These are phyloP conservation scores for Vinca minor DNA, from an alignment of 257 asterid species.

Conservation along the genomic window DNA sequence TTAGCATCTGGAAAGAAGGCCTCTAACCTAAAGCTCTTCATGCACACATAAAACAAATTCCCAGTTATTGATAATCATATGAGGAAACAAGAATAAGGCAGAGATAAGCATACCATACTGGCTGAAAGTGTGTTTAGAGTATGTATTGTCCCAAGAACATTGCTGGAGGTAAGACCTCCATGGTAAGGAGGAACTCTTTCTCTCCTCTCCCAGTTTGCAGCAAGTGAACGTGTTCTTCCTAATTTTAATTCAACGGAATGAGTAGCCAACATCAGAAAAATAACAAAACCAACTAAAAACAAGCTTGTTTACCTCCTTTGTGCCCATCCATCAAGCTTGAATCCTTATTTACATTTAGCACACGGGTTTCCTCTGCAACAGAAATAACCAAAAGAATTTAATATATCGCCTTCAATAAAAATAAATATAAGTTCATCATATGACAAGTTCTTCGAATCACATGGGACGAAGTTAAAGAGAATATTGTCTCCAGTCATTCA, in stretches of 20 bases:
- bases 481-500: no score
- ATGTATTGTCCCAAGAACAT: slow-evolving; percentile 33
- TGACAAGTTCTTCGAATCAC: slow-evolving; percentile 7
- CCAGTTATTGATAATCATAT: background rate
- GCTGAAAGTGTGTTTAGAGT: slow-evolving; percentile 29
- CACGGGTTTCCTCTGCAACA: slow-evolving; percentile 45
- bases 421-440: slow-evolving; percentile 2
- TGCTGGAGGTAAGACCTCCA: slow-evolving; percentile 44
- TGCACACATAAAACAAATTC: background rate
- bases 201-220: slow-evolving; percentile 63
- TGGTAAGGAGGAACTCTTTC: slow-evolving; percentile 49
- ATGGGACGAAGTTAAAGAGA: no score
- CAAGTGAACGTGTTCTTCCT: slow-evolving; percentile 48
- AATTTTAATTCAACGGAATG: slow-evolving; percentile 18
- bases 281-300: slow-evolving; percentile 2
- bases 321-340: slow-evolving; percentile 45
- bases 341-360: slow-evolving; percentile 41
- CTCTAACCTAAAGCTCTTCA: background rate
- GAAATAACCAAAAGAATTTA: background rate
- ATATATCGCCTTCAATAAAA: slow-evolving; percentile 1
- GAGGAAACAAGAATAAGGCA: slow-evolving; percentile 4
- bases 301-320: slow-evolving; percentile 47
- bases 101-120: slow-evolving; percentile 22
- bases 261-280: slow-evolving; percentile 12
- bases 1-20: background rate